Evolutionary conservation across 352 stramenopile species (phyloP).

Genomic region (Nothophytophthora sp.): DNA sequence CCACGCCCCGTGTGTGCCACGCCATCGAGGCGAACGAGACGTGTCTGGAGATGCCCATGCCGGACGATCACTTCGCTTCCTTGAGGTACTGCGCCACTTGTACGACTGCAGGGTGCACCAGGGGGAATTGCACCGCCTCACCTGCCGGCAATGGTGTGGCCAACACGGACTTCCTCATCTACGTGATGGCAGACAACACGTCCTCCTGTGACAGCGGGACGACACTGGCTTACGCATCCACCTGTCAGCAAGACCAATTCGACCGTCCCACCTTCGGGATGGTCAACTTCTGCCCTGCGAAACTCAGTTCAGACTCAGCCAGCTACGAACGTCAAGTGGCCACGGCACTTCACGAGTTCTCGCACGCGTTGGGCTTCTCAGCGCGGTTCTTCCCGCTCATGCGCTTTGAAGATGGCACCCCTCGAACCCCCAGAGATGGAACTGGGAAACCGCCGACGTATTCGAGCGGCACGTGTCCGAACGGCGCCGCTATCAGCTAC

Average conservation of each 20-base stretch:
- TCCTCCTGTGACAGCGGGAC: slow-evolving; percentile 34
- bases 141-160: slow-evolving; percentile 30
- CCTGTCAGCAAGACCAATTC: slow-evolving; percentile 82
- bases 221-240: slow-evolving; percentile 67
- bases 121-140: slow-evolving; percentile 30
- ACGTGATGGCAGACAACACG: slow-evolving; percentile 53
- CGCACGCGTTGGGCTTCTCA: slow-evolving; percentile 73
- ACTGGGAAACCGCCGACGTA: slow-evolving; percentile 34
- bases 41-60: slow-evolving; percentile 79
- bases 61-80: slow-evolving; percentile 47
- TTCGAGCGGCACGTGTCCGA: slow-evolving; percentile 40
- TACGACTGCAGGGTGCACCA: slow-evolving; percentile 27
- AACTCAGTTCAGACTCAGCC: slow-evolving; percentile 43
- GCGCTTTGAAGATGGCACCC: slow-evolving; percentile 55
- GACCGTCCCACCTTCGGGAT: slow-evolving; percentile 83
- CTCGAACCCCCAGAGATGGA: slow-evolving; percentile 49
- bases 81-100: slow-evolving; percentile 46
- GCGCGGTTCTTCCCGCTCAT: slow-evolving; percentile 71
- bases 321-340: slow-evolving; percentile 59
- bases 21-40: slow-evolving; percentile 38
- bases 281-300: slow-evolving; percentile 73
- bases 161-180: slow-evolving; percentile 70
- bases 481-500: slow-evolving; percentile 48
- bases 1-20: slow-evolving; percentile 49
- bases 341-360: slow-evolving; percentile 76